Conservation (phyloP, 305 asterid genomes). For the Vinca major region DNA sequence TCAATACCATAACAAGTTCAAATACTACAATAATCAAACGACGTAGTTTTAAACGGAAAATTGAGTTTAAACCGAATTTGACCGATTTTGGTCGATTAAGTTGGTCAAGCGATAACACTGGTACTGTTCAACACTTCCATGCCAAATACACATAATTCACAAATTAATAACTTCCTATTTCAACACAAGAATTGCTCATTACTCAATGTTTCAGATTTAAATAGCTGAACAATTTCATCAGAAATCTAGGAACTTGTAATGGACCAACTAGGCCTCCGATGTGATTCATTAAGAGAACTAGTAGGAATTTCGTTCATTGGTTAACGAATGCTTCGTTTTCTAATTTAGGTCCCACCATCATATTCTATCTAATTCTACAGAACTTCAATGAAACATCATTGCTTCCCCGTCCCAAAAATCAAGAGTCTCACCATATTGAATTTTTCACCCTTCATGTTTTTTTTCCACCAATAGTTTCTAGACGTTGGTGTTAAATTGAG, state of each 20-base stretch:
- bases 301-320: not conserved
- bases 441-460: not conserved
- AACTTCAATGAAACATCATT: not conserved
- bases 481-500: not conserved
- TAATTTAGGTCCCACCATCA: not conserved
- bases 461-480: not conserved
- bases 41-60: no score
- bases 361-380: not conserved
- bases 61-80: no score
- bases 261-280: not conserved
- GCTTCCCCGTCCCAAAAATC: not conserved
- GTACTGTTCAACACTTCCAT: not conserved
- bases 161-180: not conserved
- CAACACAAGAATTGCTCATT: not conserved
- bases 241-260: not conserved
- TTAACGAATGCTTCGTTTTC: not conserved
- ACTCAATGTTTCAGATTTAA: not conserved
- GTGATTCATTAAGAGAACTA: not conserved
- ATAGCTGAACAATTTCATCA: not conserved
- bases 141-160: not conserved
- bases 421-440: not conserved
- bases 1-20: no score
- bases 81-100: no score
- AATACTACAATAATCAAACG: no score
- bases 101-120: no score